These are phyloP conservation scores for Mycena albidolilacea DNA, from an alignment of 768 basidiomycete genomes.

Conservation along the genomic window DNA sequence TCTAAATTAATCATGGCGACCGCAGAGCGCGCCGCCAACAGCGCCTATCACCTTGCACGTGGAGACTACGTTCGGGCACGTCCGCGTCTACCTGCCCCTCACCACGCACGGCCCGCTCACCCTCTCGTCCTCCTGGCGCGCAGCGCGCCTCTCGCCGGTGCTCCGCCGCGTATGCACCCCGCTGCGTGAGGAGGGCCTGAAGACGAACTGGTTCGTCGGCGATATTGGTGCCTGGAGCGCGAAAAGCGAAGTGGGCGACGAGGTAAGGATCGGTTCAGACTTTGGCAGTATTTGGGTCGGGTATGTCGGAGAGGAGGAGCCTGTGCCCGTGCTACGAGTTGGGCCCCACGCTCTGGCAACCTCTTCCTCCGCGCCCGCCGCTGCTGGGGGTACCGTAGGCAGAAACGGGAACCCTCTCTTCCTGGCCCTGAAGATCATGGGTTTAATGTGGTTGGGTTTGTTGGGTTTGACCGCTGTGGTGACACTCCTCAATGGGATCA, in stretches of 20 bases:
- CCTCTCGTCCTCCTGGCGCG: constrained; percentile 7
- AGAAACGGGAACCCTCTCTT: no score
- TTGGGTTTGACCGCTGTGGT: no score
- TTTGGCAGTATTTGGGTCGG: constrained; percentile 25
- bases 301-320: constrained; percentile 19
- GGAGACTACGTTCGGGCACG: not conserved
- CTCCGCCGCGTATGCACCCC: constrained; percentile 11
- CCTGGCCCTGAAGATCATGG: no score
- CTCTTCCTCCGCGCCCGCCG: no score
- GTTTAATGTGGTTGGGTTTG: no score
- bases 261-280: not conserved
- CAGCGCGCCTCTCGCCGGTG: constrained; percentile 14
- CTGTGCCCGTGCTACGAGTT: no score
- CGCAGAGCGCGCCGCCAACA: not conserved
- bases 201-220: constrained; percentile 23
- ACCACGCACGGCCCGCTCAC: constrained; percentile 20
- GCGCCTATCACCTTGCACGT: not conserved
- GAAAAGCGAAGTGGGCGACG: constrained; percentile 1
- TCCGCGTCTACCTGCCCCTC: constrained; percentile 19
- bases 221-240: constrained; percentile 14
- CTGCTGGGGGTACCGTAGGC: no score
- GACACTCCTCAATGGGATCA: no score
- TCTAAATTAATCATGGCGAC: not conserved
- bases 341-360: no score
- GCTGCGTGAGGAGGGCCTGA: not conserved